Conservation (phyloP, 768 basidiomycete genomes). For the Udeniomyces megalosporus region DNA sequence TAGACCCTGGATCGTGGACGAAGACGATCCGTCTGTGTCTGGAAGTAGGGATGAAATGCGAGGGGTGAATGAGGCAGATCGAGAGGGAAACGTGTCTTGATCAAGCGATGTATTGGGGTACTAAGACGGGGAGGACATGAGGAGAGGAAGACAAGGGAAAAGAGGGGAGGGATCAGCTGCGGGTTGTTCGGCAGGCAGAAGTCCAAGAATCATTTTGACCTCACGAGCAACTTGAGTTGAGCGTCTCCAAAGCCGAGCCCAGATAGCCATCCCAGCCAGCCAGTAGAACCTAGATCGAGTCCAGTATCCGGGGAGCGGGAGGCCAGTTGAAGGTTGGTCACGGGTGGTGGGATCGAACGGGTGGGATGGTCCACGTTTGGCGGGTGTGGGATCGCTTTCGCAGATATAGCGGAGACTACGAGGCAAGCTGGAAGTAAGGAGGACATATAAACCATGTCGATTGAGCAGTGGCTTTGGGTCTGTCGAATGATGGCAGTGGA, state of each 20-base stretch:
- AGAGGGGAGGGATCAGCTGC: neutral
- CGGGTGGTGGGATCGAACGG: neutral
- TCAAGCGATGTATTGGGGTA: neutral
- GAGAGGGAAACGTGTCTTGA: conserved; percentile 2
- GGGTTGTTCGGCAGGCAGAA: no score
- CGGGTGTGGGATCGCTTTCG: neutral
- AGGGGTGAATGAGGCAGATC: conserved; percentile 14
- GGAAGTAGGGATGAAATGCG: neutral
- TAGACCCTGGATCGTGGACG: neutral
- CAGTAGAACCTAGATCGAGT: neutral
- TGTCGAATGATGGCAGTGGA: no score
- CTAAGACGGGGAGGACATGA: neutral
- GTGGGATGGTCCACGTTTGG: neutral
- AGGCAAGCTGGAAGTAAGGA: no score
- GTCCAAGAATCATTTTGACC: no score
- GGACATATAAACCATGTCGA: no score
- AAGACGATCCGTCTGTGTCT: neutral
- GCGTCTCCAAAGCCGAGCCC: conserved; percentile 12
- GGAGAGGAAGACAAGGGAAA: neutral
- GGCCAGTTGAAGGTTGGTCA: no score
- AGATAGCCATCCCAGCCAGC: conserved; percentile 11
- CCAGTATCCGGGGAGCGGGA: neutral
- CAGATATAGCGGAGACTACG: no score
- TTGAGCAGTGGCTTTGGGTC: no score
- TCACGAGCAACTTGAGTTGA: conserved; percentile 5